Conservation (phyloP, 2,329 filamentous ascomycete genomes). For the Colletotrichum camelliae region DNA sequence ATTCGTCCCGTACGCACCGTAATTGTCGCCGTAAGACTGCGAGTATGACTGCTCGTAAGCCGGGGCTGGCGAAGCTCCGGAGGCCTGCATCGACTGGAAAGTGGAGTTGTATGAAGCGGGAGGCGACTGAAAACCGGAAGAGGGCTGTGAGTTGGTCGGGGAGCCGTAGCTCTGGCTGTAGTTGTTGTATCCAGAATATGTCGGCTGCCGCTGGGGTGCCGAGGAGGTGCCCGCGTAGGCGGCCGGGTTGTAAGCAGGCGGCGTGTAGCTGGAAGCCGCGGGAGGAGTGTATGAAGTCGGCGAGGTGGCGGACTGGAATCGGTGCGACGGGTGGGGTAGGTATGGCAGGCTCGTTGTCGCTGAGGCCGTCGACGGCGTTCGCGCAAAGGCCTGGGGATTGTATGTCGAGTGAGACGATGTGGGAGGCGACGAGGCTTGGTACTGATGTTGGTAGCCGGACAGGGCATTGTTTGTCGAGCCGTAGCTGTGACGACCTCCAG, state of each 20-base stretch:
- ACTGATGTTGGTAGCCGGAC: conserved; percentile 58
- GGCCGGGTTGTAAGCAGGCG: conserved; percentile 63
- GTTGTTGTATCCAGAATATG: conserved; percentile 52
- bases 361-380: conserved; percentile 61
- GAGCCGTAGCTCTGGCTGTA: conserved; percentile 49
- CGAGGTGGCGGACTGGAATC: conserved; percentile 43
- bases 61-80: conserved; percentile 31
- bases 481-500: conserved; percentile 39
- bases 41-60: conserved; percentile 40
- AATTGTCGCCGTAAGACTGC: conserved; percentile 24
- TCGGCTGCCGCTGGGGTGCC: conserved; percentile 55
- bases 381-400: conserved; percentile 72
- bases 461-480: conserved; percentile 50
- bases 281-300: conserved; percentile 42
- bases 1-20: conserved; percentile 43
- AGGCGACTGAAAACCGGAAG: conserved; percentile 42
- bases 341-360: conserved; percentile 49
- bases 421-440: conserved; percentile 50
- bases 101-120: conserved; percentile 34
- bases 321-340: conserved; percentile 46
- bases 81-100: conserved; percentile 27
- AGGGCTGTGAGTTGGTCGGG: conserved; percentile 38
- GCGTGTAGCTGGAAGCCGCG: conserved; percentile 47
- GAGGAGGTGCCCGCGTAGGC: conserved; percentile 58
- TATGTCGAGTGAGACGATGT: conserved; percentile 60